These are phyloP conservation scores for Mercurialis annua DNA, from an alignment of 345 rosid species.

Conservation along the genomic window DNA sequence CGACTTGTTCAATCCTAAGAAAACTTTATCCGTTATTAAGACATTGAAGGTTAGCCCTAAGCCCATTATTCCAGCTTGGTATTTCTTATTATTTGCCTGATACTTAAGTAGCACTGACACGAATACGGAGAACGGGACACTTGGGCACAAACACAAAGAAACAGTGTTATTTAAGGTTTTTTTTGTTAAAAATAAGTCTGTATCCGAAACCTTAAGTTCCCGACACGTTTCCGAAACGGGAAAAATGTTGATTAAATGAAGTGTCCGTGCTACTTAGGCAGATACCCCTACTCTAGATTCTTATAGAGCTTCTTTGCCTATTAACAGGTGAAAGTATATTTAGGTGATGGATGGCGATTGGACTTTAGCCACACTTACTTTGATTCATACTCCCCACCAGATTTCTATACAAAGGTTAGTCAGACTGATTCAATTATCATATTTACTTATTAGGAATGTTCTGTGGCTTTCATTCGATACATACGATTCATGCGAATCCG, in stretches of 20 bases:
- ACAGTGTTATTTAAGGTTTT: too few relatives aligned
- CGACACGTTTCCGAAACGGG: too few relatives aligned
- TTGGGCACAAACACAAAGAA: too few relatives aligned
- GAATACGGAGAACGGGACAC: too few relatives aligned
- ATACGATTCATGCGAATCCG: too few relatives aligned
- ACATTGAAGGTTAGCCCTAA: constrained; percentile 49
- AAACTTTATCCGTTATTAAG: constrained; percentile 34
- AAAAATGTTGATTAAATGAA: too few relatives aligned
- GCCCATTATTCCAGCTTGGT: constrained; percentile 1
- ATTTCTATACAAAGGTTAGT: constrained; percentile 61
- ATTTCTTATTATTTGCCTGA: background rate
- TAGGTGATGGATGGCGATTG: constrained; percentile 72
- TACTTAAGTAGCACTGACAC: too few relatives aligned
- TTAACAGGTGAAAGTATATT: constrained; percentile 51
- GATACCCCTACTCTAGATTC: background rate
- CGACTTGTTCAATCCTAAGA: constrained; percentile 49
- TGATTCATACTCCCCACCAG: constrained; percentile 57
- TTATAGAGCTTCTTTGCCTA: background rate
- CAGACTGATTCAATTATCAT: constrained; percentile 1
- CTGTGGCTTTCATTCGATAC: too few relatives aligned
- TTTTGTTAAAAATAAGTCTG: too few relatives aligned
- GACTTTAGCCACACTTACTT: constrained; percentile 47
- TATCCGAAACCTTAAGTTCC: too few relatives aligned
- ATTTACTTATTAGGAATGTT: too few relatives aligned
- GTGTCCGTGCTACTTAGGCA: too few relatives aligned